Evolutionary conservation across 768 basidiomycete species (phyloP).

Genomic region (Dacryopinax primogenitus): DNA sequence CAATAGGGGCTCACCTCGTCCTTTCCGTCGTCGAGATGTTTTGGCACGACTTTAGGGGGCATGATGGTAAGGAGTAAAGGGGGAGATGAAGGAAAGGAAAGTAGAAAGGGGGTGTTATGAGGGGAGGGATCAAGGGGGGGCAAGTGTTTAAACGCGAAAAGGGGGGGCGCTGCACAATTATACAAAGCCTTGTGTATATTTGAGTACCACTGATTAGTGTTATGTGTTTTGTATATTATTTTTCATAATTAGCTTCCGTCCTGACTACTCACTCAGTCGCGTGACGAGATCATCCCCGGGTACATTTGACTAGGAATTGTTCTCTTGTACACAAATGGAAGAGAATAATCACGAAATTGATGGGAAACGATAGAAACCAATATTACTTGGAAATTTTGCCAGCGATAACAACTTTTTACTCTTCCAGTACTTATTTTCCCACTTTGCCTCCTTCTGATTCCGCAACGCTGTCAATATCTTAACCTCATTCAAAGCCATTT

Average conservation of each 20-base stretch:
- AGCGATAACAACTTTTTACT: not conserved
- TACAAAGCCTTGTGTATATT: constrained; percentile 10
- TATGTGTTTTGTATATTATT: constrained; percentile 9
- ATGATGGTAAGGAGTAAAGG: not conserved
- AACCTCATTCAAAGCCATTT: not conserved
- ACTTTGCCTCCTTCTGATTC: not conserved
- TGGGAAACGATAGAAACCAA: too few relatives aligned
- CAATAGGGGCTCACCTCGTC: constrained; percentile 6
- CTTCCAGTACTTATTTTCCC: not conserved
- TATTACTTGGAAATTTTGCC: not conserved
- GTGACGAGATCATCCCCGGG: constrained; percentile 5
- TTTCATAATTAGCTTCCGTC: constrained; percentile 8
- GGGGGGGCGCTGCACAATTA: not conserved
- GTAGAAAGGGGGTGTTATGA: not conserved
- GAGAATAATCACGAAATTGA: not conserved
- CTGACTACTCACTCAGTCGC: not conserved
- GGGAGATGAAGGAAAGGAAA: not conserved
- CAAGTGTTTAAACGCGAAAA: not conserved
- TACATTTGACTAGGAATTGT: not conserved
- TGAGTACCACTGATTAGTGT: constrained; percentile 8
- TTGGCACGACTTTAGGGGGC: not conserved
- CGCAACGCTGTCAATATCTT: not conserved
- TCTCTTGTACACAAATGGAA: not conserved
- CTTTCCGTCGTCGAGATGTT: not conserved
- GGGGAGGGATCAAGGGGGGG: constrained; percentile 4